Percentiles rank a stretch among this genome's conserved stretches.
Conservation (phyloP, 768 basidiomycete genomes). For the Phanerochaete carnosa region DNA sequence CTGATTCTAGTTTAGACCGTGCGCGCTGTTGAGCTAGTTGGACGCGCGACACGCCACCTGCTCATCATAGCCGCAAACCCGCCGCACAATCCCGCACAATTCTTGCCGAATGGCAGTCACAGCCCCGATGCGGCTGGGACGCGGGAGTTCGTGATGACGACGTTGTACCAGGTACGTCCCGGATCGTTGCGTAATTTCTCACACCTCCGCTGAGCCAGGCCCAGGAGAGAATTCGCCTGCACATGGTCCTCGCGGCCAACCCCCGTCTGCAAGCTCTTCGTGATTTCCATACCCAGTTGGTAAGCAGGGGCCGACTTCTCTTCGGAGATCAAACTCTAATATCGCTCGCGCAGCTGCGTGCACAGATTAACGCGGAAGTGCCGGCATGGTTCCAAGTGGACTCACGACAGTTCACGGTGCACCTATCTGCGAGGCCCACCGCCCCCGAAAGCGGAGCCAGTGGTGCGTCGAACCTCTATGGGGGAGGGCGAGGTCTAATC, state of each 20-base stretch:
- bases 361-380: constrained; percentile 11
- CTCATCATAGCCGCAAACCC: constrained; percentile 42
- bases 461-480: neutral
- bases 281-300: constrained; percentile 46
- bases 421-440: constrained; percentile 39
- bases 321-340: constrained; percentile 1
- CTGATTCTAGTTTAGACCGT: neutral
- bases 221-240: constrained; percentile 55
- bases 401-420: constrained; percentile 32
- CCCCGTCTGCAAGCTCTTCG: constrained; percentile 44
- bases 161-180: constrained; percentile 5
- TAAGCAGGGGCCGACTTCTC: constrained; percentile 21
- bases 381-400: constrained; percentile 42
- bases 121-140: neutral
- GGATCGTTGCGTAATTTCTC: constrained; percentile 38
- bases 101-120: neutral
- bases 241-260: constrained; percentile 49
- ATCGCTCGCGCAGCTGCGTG: neutral
- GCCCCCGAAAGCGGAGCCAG: neutral
- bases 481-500: neutral
- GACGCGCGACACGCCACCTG: constrained; percentile 41
- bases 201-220: constrained; percentile 19
- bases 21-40: neutral
- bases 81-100: neutral
- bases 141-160: neutral